phyloP scores from a whole-genome alignment of 208 protist genomes.

The Acanthamoeba castellanii region DNA sequence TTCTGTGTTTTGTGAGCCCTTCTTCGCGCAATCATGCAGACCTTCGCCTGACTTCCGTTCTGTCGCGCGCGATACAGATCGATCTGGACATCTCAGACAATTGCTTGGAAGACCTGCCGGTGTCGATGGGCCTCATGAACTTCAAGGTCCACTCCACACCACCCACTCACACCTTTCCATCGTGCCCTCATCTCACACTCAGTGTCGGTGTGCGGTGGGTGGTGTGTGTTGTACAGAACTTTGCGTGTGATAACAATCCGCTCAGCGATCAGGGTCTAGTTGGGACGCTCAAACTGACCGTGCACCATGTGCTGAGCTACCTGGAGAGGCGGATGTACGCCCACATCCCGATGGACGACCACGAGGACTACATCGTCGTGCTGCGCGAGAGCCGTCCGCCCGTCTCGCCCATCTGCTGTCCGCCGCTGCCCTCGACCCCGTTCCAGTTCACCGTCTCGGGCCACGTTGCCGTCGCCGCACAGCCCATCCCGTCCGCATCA shows the following conservation, averaged over 20 bases:
- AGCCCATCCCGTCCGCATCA: neutral
- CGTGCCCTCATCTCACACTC: neutral
- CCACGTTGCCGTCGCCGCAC: neutral
- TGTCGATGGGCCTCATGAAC: conserved; percentile 32
- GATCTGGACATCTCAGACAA: conserved; percentile 24
- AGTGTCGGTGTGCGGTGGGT: neutral
- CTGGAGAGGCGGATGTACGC: conserved; percentile 10
- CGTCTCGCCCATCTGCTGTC: neutral
- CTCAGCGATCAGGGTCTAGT: neutral
- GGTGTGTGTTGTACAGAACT: neutral
- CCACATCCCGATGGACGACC: neutral
- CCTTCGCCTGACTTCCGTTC: neutral
- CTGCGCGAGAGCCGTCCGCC: neutral
- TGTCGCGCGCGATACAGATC: neutral
- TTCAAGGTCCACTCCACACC: neutral
- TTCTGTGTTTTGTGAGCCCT: neutral
- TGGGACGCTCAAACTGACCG: neutral
- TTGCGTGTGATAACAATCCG: conserved; percentile 17
- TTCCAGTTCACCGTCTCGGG: neutral
- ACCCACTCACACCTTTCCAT: neutral
- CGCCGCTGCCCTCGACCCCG: neutral
- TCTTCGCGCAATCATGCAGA: neutral
- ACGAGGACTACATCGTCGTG: neutral
- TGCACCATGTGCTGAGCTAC: neutral
- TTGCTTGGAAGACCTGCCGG: neutral